phyloP scores from a whole-genome alignment of 345 rosid genomes.

The Viola odorata region DNA sequence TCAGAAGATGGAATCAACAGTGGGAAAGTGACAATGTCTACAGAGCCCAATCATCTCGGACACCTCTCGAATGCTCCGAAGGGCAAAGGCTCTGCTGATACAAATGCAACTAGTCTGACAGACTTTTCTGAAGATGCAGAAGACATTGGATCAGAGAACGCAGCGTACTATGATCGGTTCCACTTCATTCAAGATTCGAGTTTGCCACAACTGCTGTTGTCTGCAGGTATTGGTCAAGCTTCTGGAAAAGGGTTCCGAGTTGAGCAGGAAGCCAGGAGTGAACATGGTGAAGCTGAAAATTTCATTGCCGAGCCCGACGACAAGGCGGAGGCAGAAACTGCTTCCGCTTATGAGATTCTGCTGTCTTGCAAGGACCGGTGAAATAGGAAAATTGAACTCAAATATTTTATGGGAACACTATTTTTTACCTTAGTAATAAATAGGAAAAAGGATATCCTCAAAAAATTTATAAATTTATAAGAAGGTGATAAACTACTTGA shows the following conservation, averaged over 20 bases:
- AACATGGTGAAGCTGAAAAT: background rate
- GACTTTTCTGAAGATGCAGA: conserved; percentile 2
- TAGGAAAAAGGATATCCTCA: too few species aligned
- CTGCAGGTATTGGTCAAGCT: conserved; percentile 4
- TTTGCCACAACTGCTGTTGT: background rate
- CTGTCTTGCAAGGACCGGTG: background rate
- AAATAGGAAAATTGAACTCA: too few species aligned
- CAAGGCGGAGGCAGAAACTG: conserved; percentile 1
- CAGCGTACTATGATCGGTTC: background rate
- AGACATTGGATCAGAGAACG: conserved; percentile 20
- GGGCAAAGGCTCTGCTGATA: background rate
- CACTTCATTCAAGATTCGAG: conserved; percentile 7
- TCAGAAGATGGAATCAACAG: conserved; percentile 8
- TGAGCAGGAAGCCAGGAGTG: background rate
- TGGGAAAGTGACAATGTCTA: background rate
- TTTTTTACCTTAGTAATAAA: too few species aligned
- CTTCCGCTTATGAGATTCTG: background rate
- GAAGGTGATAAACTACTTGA: too few species aligned
- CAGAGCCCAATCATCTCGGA: conserved; percentile 6
- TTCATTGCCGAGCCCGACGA: background rate
- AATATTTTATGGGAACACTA: too few species aligned
- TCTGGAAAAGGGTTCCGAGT: conserved; percentile 4
- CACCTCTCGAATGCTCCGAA: conserved; percentile 3
- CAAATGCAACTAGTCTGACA: background rate
- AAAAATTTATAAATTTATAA: too few species aligned